These are phyloP conservation scores for Podila epicladia DNA, from an alignment of 192 early-diverging fungal species.

Conservation along the genomic window DNA sequence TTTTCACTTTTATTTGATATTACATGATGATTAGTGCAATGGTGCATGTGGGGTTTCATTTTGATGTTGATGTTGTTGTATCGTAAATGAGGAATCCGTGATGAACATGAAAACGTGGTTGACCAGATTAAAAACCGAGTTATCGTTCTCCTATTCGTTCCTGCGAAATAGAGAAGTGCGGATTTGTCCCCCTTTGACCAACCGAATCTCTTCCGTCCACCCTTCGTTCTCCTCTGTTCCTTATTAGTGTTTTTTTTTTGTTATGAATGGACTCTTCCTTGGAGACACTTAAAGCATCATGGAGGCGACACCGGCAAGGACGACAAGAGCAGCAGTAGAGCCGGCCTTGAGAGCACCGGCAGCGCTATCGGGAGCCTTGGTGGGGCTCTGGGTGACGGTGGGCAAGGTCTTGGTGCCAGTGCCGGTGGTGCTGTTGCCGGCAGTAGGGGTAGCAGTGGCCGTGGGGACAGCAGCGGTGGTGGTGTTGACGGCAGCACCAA, in stretches of 20 bases:
- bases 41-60: too few species aligned
- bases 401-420: background rate
- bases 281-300: constrained; percentile 26
- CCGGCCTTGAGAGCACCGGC: constrained; percentile 39
- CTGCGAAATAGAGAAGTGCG: too few species aligned
- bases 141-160: too few species aligned
- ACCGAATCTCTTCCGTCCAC: background rate
- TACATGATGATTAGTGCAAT: too few species aligned
- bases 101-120: too few species aligned
- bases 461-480: background rate
- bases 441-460: background rate
- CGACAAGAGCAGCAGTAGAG: constrained; percentile 35
- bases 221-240: background rate
- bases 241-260: background rate
- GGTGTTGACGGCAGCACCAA: background rate
- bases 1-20: too few species aligned
- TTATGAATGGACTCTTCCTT: too few species aligned
- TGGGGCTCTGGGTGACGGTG: background rate
- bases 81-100: too few species aligned
- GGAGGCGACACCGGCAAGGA: constrained; percentile 29
- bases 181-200: too few species aligned
- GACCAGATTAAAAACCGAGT: too few species aligned
- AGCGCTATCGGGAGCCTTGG: constrained; percentile 3
- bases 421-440: background rate
- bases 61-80: too few species aligned